Evolutionary conservation across 2,329 filamentous ascomycete genomes (phyloP).

Genomic region (Fusarium musae): DNA sequence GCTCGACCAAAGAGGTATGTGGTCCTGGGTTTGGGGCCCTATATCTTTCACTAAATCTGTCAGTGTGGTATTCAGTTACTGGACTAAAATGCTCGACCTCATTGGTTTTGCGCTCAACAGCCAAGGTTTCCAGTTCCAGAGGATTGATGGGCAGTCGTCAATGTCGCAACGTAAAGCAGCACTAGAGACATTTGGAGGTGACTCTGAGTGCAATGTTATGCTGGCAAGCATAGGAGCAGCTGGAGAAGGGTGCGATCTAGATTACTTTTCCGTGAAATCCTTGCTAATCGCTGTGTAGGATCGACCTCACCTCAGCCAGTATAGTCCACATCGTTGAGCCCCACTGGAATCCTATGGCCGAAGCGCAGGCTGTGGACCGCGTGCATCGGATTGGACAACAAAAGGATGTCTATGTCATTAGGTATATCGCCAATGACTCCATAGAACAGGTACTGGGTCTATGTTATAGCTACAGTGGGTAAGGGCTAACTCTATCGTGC

Average conservation of each 20-base stretch:
- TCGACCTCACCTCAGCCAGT: neutral
- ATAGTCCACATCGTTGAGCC: neutral
- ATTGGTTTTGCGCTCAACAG: neutral
- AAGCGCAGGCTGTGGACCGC: neutral
- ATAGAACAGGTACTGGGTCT: neutral
- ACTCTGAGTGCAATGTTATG: neutral
- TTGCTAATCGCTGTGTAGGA: neutral
- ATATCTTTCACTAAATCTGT: neutral
- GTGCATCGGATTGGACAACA: neutral
- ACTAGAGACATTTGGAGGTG: neutral
- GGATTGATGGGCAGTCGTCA: neutral
- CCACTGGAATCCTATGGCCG: neutral
- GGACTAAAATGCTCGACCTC: neutral
- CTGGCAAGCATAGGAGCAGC: slow-evolving; percentile 2
- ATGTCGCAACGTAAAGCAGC: neutral
- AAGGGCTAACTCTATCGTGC: accelerated
- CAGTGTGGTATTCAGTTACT: neutral
- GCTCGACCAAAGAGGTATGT: neutral
- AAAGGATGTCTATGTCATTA: neutral
- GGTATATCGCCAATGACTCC: neutral
- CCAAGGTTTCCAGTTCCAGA: neutral
- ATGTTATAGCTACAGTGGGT: accelerated
- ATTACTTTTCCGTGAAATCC: neutral
- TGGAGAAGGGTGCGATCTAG: neutral
- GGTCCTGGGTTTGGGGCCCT: neutral